Evolutionary conservation across 2,329 filamentous ascomycete genomes (phyloP).

Genomic region (Grosmannia clavigera): DNA sequence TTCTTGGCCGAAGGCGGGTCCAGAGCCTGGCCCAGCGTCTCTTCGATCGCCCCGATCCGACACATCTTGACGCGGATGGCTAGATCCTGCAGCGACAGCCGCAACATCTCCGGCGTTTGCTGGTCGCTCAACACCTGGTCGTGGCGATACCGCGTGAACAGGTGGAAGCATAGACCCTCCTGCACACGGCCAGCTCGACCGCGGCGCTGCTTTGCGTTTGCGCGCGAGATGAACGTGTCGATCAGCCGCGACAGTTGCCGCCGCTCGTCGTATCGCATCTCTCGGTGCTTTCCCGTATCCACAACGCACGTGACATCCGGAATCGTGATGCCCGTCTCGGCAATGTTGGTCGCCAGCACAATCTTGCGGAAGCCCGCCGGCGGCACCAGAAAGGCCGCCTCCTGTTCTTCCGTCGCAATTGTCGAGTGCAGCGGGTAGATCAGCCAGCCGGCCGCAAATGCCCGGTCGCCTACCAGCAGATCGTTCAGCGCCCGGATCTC

Average conservation of each 20-base stretch:
- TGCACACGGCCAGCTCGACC: slow-evolving; percentile 93
- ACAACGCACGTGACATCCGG: slow-evolving; percentile 96
- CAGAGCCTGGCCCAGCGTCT: slow-evolving; percentile 75
- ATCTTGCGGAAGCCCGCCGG: slow-evolving; percentile 78
- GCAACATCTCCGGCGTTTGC: slow-evolving; percentile 92
- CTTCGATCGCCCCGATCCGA: slow-evolving; percentile 85
- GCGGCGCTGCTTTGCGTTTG: slow-evolving; percentile 89
- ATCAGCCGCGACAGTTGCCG: slow-evolving; percentile 82
- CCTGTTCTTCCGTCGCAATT: slow-evolving; percentile 92
- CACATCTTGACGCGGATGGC: slow-evolving; percentile 96
- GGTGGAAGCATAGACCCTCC: slow-evolving; percentile 85
- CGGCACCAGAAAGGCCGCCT: slow-evolving; percentile 79
- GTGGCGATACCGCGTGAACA: slow-evolving; percentile 84
- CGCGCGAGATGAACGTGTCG: slow-evolving; percentile 88
- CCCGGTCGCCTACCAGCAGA: slow-evolving; percentile 62
- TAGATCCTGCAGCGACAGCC: slow-evolving; percentile 84
- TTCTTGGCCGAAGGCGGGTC: slow-evolving; percentile 88
- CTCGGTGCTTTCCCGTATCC: slow-evolving; percentile 91
- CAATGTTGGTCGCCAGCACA: slow-evolving; percentile 94
- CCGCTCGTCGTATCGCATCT: slow-evolving; percentile 93
- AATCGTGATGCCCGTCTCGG: slow-evolving; percentile 96
- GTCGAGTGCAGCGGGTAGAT: slow-evolving; percentile 87
- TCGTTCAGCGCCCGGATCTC: slow-evolving; percentile 87
- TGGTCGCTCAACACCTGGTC: slow-evolving; percentile 79
- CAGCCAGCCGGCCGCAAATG: slow-evolving; percentile 67